These are phyloP conservation scores for Gremmenia infestans DNA, from an alignment of 2,329 filamentous ascomycete genomes.

Conservation along the genomic window DNA sequence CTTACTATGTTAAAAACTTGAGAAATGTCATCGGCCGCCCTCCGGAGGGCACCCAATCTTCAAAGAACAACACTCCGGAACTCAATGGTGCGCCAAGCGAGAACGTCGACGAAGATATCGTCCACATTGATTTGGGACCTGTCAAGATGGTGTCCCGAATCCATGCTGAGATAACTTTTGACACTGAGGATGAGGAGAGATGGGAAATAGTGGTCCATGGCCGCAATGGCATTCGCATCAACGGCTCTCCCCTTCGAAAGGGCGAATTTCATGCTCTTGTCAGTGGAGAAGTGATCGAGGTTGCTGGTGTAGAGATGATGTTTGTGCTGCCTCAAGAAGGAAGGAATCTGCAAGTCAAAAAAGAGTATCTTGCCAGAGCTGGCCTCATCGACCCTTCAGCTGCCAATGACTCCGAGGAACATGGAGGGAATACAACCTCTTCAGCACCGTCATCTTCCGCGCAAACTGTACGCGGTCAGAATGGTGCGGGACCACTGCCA, in stretches of 20 bases:
- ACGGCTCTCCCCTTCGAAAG: slow-evolving; percentile 66
- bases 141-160: slow-evolving; percentile 76
- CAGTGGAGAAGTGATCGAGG: slow-evolving; percentile 87
- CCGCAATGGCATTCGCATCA: slow-evolving; percentile 83
- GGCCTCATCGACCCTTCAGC: slow-evolving; percentile 39
- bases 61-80: slow-evolving; percentile 17
- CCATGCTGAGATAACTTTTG: slow-evolving; percentile 71
- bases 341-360: slow-evolving; percentile 61
- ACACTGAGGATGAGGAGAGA: slow-evolving; percentile 54
- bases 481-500: slow-evolving; percentile 35
- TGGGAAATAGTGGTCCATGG: slow-evolving; percentile 89
- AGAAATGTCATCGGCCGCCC: slow-evolving; percentile 71
- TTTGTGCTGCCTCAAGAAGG: slow-evolving; percentile 84
- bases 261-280: slow-evolving; percentile 60
- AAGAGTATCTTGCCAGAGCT: slow-evolving; percentile 64
- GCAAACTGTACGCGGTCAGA: slow-evolving; percentile 14
- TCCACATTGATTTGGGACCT: slow-evolving; percentile 87
- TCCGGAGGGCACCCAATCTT: slow-evolving; percentile 42
- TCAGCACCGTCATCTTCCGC: slow-evolving; percentile 2
- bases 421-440: slow-evolving; percentile 9
- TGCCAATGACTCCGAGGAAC: slow-evolving; percentile 12
- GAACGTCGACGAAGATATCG: slow-evolving; percentile 23
- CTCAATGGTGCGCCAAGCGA: slow-evolving; percentile 31
- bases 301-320: slow-evolving; percentile 95
- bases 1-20: slow-evolving; percentile 75